Evolutionary conservation across 2,329 filamentous ascomycete genomes (phyloP).

Genomic region (Mycosphaerella arachidis): DNA sequence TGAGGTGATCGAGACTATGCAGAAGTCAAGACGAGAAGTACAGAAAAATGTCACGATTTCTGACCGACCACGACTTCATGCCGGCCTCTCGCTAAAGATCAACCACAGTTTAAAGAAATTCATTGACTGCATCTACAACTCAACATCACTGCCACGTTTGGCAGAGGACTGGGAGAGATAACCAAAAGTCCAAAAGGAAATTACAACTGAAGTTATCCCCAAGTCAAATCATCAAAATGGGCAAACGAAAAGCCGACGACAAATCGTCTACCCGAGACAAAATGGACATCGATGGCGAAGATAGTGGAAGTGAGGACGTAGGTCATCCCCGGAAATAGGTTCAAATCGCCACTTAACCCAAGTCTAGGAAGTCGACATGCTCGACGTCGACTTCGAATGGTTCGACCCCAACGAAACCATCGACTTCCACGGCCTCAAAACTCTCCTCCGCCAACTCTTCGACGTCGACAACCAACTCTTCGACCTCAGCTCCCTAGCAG

Average conservation of each 20-base stretch:
- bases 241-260: conserved; percentile 49
- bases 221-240: conserved; percentile 38
- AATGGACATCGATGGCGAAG: conserved; percentile 36
- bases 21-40: no score
- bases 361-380: conserved; percentile 74
- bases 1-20: not conserved
- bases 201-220: not conserved
- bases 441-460: conserved; percentile 82
- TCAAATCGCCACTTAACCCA: conserved; percentile 4
- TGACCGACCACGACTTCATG: not conserved
- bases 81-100: not conserved
- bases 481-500: conserved; percentile 79
- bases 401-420: conserved; percentile 87
- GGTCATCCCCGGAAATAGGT: conserved; percentile 7
- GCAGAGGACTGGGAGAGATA: not conserved
- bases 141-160: no score
- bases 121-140: not conserved
- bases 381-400: conserved; percentile 98
- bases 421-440: conserved; percentile 94
- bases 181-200: no score
- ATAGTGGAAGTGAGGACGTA: conserved; percentile 33
- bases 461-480: conserved; percentile 82
- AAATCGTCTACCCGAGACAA: conserved; percentile 42
- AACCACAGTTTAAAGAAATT: not conserved
- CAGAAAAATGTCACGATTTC: no score